Base-by-base conservation (phyloP, 352 stramenopile genomes). In the Paralagenidium karlingii region DNA sequence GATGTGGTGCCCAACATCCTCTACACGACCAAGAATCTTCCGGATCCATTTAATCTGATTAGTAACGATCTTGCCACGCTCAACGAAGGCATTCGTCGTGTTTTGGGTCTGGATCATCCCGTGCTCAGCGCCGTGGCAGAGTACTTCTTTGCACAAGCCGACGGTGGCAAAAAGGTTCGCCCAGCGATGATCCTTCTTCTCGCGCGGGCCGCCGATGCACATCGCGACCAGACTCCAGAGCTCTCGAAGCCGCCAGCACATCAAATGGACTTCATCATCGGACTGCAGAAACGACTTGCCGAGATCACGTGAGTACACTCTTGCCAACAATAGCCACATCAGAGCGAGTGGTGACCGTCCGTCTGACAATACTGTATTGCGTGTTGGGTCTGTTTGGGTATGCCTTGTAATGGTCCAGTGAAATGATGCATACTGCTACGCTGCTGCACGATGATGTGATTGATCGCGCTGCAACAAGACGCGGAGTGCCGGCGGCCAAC, bases 401-500 rank as follows among this genome's bases (percentile, higher is more conserved):
- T 40, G 24, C 40, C 1, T 20, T 40, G 8, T 55, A 26, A 32
- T 24, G n/a, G n/a, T 19, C 20, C 49, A 82, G 75, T 24, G 96
- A 99, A 73, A 97, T 99, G 86, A 98, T 99, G 63, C 96, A 99
- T 70, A 98, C 95, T 16, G 94, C 96, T 40, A 97, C 81, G 58
- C 51, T 99, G 28, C 95, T 99, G 56, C 96, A 99, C 58, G 96
- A 99, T 68, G 96, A 99, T 57, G 96, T 99, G 38, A 98, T 99
- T 55, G 96, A 99, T 56, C 84, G 95, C 45, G 85, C 94, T 12
- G 93, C 98, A 49, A 98, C 89, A 42, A 82, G 96, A 2, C 81
- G 96, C 12, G 93, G 94, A 6, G 65, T 91, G 16, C 71, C 91
- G 19, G 92, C 90, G 3, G 93, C 98, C 24, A 98, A 99, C 63